Evolutionary conservation across 169 alveolate genomes (phyloP).

Genomic region (Cystoisospora suis): DNA sequence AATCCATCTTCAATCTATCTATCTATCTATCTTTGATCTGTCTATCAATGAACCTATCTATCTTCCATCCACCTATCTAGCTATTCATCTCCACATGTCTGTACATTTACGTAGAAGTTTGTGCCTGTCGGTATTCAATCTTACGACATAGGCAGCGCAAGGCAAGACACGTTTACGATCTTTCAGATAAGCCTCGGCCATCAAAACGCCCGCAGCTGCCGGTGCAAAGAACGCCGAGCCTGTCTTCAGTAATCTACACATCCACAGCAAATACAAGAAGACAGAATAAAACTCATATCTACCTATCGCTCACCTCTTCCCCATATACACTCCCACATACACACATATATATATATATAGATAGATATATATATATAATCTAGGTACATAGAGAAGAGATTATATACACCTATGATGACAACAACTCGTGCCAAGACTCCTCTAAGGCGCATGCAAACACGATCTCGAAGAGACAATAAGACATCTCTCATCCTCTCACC

Average conservation of each 20-base stretch:
- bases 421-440: too few species aligned
- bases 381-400: not conserved
- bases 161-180: constrained; percentile 77
- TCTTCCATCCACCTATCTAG: not conserved
- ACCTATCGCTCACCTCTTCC: not conserved
- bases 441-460: too few species aligned
- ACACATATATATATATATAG: not conserved
- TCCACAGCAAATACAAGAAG: not conserved
- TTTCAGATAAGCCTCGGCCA: constrained; percentile 78
- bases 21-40: too few species aligned
- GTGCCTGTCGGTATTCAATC: not conserved
- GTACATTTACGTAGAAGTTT: not conserved
- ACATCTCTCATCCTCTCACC: too few species aligned
- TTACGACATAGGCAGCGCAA: constrained; percentile 78
- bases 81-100: not conserved
- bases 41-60: not conserved
- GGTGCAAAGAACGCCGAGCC: constrained; percentile 82
- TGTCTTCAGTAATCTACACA: constrained; percentile 68
- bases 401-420: too few species aligned
- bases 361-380: not conserved
- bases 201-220: constrained; percentile 77
- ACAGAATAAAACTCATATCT: not conserved
- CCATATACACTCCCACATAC: not conserved
- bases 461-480: too few species aligned
- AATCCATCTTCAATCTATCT: too few species aligned